Percentiles rank a stretch among this genome's conserved stretches.
Conservation (phyloP, 1,139 yeast genomes). For the Scheffersomyces lignicola region DNA sequence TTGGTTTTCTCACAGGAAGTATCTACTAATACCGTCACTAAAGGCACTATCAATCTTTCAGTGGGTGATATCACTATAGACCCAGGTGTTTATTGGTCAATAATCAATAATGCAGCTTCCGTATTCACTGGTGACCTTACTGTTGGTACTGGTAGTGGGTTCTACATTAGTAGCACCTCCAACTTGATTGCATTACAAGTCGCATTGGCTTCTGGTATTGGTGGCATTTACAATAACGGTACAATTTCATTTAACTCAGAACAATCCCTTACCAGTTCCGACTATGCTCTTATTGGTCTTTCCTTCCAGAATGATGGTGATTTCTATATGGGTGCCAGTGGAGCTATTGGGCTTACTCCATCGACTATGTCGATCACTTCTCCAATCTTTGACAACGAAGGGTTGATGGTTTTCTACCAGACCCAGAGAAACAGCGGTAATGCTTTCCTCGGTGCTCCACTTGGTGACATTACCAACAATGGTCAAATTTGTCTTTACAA, state of each 20-base stretch:
- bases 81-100: slow-evolving; percentile 34
- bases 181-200: slow-evolving; percentile 5
- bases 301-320: slow-evolving; percentile 25
- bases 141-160: slow-evolving; percentile 21
- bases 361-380: slow-evolving; percentile 23
- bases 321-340: slow-evolving; percentile 24
- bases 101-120: slow-evolving; percentile 27
- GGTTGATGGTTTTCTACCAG: slow-evolving; percentile 26
- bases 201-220: slow-evolving; percentile 6
- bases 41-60: slow-evolving; percentile 19
- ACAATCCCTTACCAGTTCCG: slow-evolving; percentile 17
- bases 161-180: slow-evolving; percentile 18
- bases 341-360: slow-evolving; percentile 18
- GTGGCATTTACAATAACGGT: slow-evolving; percentile 13
- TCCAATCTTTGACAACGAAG: slow-evolving; percentile 25
- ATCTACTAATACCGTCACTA: slow-evolving; percentile 2
- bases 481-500: slow-evolving; percentile 32
- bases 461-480: slow-evolving; percentile 21
- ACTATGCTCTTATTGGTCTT: slow-evolving; percentile 19
- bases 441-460: slow-evolving; percentile 21
- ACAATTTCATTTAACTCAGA: slow-evolving; percentile 13
- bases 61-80: slow-evolving; percentile 27
- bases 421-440: slow-evolving; percentile 18
- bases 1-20: not conserved
- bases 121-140: slow-evolving; percentile 22